Percentiles rank a stretch among this genome's conserved stretches.
Conservation (phyloP, 345 rosid species). For the Bruguiera parviflora region DNA sequence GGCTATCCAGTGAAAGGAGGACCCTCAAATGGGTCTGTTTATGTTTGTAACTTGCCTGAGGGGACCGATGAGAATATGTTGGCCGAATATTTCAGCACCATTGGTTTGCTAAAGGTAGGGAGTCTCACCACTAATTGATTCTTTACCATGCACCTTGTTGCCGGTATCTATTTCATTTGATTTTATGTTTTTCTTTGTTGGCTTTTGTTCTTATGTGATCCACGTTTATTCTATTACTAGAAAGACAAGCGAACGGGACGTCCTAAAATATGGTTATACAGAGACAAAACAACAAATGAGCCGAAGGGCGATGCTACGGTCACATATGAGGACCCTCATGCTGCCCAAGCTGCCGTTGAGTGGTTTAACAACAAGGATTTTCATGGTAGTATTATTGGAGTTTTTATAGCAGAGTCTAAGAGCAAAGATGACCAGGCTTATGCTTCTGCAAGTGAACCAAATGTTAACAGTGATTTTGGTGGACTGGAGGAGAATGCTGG, state of each 20-base stretch:
- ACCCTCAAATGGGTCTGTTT: conserved; percentile 68
- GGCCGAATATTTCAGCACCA: conserved; percentile 91
- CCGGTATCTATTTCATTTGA: too few relatives aligned
- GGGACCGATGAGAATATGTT: conserved; percentile 87
- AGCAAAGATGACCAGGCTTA: conserved; percentile 38
- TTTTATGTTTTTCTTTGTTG: background rate
- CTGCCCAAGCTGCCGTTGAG: conserved; percentile 93
- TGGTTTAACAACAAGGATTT: conserved; percentile 97
- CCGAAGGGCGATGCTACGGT: conserved; percentile 97
- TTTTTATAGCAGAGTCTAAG: conserved; percentile 78
- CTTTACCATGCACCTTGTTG: background rate
- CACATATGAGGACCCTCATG: conserved; percentile 97
- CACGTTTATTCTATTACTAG: conserved; percentile 26
- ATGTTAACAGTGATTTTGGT: conserved; percentile 35
- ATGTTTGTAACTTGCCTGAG: conserved; percentile 76
- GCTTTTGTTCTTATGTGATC: background rate
- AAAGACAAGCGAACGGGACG: conserved; percentile 88
- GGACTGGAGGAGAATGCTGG: conserved; percentile 45
- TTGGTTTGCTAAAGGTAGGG: conserved; percentile 88
- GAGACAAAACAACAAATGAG: conserved; percentile 82
- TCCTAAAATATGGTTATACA: conserved; percentile 91
- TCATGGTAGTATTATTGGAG: conserved; percentile 79
- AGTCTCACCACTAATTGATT: background rate
- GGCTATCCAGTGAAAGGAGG: conserved; percentile 56
- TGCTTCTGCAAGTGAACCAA: conserved; percentile 31